Evolutionary conservation across 176 grass and related monocot species (phyloP).

Genomic region (Aechmea fasciata): DNA sequence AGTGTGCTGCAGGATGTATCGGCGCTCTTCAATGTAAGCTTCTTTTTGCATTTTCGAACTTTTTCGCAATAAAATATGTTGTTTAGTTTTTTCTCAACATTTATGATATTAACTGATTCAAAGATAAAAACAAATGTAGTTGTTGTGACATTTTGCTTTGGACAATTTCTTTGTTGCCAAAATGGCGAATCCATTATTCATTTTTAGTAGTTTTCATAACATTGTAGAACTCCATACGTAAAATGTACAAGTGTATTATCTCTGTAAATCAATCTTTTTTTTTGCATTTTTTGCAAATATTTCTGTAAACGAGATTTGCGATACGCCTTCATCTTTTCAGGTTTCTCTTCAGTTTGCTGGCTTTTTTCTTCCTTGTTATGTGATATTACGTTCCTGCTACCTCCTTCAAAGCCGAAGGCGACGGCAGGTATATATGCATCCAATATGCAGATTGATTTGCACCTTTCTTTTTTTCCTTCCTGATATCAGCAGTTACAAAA

Average conservation of each 20-base stretch:
- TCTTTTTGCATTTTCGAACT: background rate
- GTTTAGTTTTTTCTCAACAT: background rate
- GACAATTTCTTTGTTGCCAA: background rate
- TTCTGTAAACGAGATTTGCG: background rate
- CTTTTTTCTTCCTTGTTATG: constrained; percentile 90
- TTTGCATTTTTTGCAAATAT: background rate
- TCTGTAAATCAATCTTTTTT: background rate
- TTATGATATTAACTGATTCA: constrained; percentile 2
- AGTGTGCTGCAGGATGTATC: constrained; percentile 77
- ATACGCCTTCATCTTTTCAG: constrained; percentile 36
- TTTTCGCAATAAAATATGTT: background rate
- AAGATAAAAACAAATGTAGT: background rate
- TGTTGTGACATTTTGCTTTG: background rate
- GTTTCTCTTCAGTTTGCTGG: constrained; percentile 71
- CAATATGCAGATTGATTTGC: background rate
- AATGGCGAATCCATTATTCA: background rate
- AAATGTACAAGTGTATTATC: background rate
- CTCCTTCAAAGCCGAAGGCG: constrained; percentile 57
- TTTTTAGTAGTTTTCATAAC: too few species aligned
- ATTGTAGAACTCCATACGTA: background rate
- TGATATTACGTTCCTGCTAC: constrained; percentile 80
- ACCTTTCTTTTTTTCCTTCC: background rate
- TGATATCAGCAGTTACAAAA: too few species aligned
- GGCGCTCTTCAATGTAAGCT: constrained; percentile 76
- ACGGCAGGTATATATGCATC: constrained; percentile 51